Base-by-base conservation (phyloP, 169 alveolate species). In the Eimeria zaria region DNA sequence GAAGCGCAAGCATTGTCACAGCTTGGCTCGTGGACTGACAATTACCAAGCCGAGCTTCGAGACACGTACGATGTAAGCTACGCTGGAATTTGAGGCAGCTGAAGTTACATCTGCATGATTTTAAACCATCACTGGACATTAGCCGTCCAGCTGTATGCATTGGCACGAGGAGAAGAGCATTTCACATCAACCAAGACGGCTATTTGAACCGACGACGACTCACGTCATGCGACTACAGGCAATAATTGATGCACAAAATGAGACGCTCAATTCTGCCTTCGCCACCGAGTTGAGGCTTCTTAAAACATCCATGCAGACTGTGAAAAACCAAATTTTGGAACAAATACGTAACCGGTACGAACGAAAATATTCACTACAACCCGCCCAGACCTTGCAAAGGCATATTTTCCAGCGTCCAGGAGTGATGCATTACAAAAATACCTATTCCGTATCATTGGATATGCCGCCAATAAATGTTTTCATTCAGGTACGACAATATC, bases 241-340 rank as follows among this genome's bases (percentile, higher is more conserved):
- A 41, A 27, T 87, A 16, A 62, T 87, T 87, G 71, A 41, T 71
- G 94, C 94, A 44, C 94, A 87, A 64, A 87, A 62, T 64, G 12
- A 27, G 22, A 76, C 64, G 2, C 3, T 87, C 2, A 87, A 41
- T 27, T 44, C 51, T 30, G 81, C 94, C 6, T 87, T 44, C 41
- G 94, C 83, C 30, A 44, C 94, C 53, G 94, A 87, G 67, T 41
- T 64, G 64, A 36, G 67, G 20, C 94, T 87, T 24, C 94, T 87
- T 39, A 46, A n/a, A 46, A 20, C 83, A 36, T 87, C 94, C 41
- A 87, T 87, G 94, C 94, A 87, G 44, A 64, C 94, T 87, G 46
- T 58, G 39, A 87, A 64, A 67, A 87, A 60, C 62, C 81, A 64
- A 46, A 33, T 87, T 39, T 60, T 87, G 69, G 94, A 87, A 20